phyloP scores from a whole-genome alignment of 306 rosid species.

The Lathyrus aphaca region DNA sequence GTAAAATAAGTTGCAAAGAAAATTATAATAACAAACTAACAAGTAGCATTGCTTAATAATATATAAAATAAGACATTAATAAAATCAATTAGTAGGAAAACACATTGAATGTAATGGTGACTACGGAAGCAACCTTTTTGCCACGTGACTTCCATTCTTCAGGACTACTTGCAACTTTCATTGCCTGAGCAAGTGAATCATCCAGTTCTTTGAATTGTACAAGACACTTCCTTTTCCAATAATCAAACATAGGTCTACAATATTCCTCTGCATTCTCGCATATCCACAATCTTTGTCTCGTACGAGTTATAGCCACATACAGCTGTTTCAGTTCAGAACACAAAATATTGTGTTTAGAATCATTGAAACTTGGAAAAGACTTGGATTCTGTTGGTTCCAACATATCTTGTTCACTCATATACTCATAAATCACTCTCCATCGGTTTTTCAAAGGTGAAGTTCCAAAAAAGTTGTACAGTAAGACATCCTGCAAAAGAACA shows the following conservation, averaged over 20 bases:
- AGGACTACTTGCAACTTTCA: conserved; percentile 75
- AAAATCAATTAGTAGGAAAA: not conserved
- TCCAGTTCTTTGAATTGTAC: conserved; percentile 68
- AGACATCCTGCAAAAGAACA: conserved; percentile 58
- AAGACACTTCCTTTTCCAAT: conserved; percentile 65
- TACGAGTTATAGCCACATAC: conserved; percentile 76
- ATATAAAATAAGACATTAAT: not conserved
- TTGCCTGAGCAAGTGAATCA: conserved; percentile 72
- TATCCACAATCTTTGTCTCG: conserved; percentile 81
- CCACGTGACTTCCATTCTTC: conserved; percentile 84
- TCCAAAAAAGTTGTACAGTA: conserved; percentile 71
- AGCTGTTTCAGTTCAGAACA: conserved; percentile 79
- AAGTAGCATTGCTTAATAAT: not conserved
- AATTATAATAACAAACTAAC: not conserved
- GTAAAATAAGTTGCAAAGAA: conserved; percentile 1
- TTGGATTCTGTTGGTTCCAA: conserved; percentile 39
- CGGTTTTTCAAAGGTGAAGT: conserved; percentile 60
- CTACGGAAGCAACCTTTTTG: conserved; percentile 53
- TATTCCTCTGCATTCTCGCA: conserved; percentile 54
- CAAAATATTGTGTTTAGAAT: conserved; percentile 63
- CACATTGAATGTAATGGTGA: not conserved
- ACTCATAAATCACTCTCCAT: conserved; percentile 78
- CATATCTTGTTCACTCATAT: conserved; percentile 64
- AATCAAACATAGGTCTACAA: conserved; percentile 64
- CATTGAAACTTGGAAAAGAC: conserved; percentile 49